phyloP scores from a whole-genome alignment of 495 filamentous ascomycete species.

The Aspergillus ellipticus region DNA sequence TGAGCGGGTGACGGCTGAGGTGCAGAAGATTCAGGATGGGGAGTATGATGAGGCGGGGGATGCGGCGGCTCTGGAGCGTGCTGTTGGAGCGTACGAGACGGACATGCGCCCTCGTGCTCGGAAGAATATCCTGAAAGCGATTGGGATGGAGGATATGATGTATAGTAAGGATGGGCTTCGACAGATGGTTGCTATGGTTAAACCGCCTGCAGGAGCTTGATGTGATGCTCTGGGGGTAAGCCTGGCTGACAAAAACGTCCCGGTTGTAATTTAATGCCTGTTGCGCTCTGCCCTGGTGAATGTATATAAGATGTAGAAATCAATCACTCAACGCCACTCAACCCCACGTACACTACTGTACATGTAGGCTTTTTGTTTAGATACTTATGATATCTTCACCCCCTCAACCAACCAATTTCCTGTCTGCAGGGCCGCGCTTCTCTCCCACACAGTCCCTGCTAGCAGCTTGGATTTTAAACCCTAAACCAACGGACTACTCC shows the following conservation, averaged over 20 bases:
- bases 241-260: background rate
- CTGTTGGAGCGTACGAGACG: slow-evolving; percentile 15
- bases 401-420: no score
- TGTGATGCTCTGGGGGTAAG: background rate
- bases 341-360: no score
- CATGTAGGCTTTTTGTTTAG: no score
- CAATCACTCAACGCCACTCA: background rate
- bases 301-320: no score
- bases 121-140: slow-evolving; percentile 8
- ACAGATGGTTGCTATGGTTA: slow-evolving; percentile 11
- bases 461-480: no score
- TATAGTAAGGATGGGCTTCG: slow-evolving; percentile 9
- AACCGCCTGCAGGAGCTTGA: background rate
- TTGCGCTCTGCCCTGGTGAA: no score
- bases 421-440: no score
- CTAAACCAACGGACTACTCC: slow-evolving; percentile 6
- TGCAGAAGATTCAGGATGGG: background rate
- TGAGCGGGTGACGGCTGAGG: slow-evolving; percentile 7
- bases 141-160: slow-evolving; percentile 12
- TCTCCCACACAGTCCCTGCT: no score
- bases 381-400: no score
- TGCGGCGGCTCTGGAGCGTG: slow-evolving; percentile 11
- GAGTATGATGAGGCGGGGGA: background rate
- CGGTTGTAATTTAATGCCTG: no score
- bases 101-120: slow-evolving; percentile 16